Conservation (phyloP, 441 rosid species). For the Mallotus japonicus region DNA sequence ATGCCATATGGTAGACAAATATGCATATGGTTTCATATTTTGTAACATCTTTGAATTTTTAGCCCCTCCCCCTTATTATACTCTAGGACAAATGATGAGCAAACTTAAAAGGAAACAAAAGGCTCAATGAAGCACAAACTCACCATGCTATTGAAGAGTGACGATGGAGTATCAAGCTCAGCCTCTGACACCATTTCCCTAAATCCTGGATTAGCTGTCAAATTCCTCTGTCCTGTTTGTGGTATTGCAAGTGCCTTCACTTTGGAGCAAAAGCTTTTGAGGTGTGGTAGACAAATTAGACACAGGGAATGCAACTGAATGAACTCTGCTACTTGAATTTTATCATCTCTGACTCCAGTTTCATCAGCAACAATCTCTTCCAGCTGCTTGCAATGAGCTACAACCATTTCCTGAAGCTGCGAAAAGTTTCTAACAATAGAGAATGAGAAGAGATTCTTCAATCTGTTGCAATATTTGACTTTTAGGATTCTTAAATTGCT, state of each 20-base stretch:
- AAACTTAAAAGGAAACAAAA: too few relatives aligned
- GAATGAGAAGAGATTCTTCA: conserved; percentile 15
- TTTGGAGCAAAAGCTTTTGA: conserved; percentile 18
- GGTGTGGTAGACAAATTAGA: conserved; percentile 8
- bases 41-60: too few relatives aligned
- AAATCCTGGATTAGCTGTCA: not conserved
- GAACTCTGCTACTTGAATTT: conserved; percentile 4
- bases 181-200: not conserved
- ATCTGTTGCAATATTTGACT: not conserved
- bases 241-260: too few relatives aligned
- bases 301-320: conserved; percentile 5
- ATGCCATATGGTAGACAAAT: too few relatives aligned
- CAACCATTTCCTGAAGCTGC: conserved; percentile 5
- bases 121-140: too few relatives aligned
- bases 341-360: not conserved
- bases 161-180: not conserved
- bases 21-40: too few relatives aligned
- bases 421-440: not conserved
- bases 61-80: too few relatives aligned
- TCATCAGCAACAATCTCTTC: not conserved
- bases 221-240: not conserved
- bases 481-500: conserved; percentile 7
- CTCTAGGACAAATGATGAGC: too few relatives aligned
- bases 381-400: conserved; percentile 13
- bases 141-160: not conserved